These are phyloP conservation scores for Cordyceps fumosorosea DNA, from an alignment of 2,329 filamentous ascomycete genomes.

Conservation along the genomic window DNA sequence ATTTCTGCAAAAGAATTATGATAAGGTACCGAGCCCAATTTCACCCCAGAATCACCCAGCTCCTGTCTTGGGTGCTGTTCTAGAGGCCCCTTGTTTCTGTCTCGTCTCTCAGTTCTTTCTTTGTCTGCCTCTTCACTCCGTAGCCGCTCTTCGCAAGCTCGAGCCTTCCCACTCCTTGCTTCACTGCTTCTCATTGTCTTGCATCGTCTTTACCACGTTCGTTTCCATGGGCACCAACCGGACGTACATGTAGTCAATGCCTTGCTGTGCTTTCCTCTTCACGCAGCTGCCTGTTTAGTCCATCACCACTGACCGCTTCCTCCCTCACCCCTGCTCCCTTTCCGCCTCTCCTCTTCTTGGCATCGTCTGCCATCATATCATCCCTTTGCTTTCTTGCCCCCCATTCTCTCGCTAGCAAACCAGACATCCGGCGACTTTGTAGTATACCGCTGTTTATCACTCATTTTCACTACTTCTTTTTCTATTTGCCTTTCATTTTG, in stretches of 20 bases:
- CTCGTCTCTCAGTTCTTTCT: neutral
- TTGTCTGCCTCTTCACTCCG: neutral
- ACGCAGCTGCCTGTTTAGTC: neutral
- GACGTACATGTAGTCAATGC: neutral
- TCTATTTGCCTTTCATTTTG: neutral
- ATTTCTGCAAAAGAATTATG: neutral
- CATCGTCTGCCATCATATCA: neutral
- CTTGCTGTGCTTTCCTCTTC: neutral
- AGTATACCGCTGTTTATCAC: constrained; percentile 5
- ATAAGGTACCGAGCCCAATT: neutral
- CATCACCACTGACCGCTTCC: constrained; percentile 3
- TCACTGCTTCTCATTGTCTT: neutral
- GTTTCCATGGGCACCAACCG: neutral
- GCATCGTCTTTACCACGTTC: neutral
- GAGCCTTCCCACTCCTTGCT: neutral
- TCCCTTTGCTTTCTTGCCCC: neutral
- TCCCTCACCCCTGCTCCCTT: neutral
- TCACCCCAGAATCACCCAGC: neutral
- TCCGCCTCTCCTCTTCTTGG: neutral
- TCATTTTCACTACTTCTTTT: neutral
- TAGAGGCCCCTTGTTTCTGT: neutral
- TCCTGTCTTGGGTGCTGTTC: neutral
- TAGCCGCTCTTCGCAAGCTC: too few relatives aligned
- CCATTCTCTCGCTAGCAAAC: neutral
- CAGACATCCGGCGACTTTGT: neutral